Evolutionary conservation across 352 stramenopile species (phyloP), one percentile per base, ranked within the genome.

Genomic region (Pythium sukuiense): DNA sequence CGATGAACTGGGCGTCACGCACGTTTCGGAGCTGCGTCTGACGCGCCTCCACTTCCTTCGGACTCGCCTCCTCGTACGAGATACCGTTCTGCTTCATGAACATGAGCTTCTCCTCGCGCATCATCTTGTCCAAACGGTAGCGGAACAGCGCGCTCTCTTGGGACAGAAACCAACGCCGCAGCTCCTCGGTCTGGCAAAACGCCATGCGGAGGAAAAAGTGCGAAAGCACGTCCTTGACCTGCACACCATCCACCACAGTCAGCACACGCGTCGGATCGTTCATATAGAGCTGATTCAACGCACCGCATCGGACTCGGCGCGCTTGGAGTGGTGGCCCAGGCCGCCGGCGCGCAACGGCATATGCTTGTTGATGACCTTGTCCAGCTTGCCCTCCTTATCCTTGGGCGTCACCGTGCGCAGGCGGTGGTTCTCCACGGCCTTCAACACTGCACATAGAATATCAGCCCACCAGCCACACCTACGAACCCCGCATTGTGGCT

Each of bases 171-270:
- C 97, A 99, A 48, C 97, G 91, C 30, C 97, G 87, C 26, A 99
- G 78, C 76, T 99, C 97, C 63, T 99, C 97, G 4, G 89, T 98
- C 60, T 97, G 92, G 72, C 96, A 99, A 77, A 99, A 99, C 7
- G 96, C 97, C 65, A 99, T 93, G 30, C 97, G 87, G 61, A 99
- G 72, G 52, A 99, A 99, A 74, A 99, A 99, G 73, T 99, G 97
- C 37, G 96, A 99, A 18, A 98, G 76, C 62, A 94, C 86, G 74
- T 98, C 87, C 75, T 97, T 97, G 46, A 84, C 67, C 76, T 85
- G 43, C 32, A 35, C 32, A 35, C 8, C 32, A 35, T 35, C 32
- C 32, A 9, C 32, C 8, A 9, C 32, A 35, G 8, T 35, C 32
- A 35, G 32, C 32, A 35, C 32, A 35, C 32, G 32, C 8, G 8